Conservation (phyloP, 2,329 filamentous ascomycete genomes). For the Xylaria sp. region DNA sequence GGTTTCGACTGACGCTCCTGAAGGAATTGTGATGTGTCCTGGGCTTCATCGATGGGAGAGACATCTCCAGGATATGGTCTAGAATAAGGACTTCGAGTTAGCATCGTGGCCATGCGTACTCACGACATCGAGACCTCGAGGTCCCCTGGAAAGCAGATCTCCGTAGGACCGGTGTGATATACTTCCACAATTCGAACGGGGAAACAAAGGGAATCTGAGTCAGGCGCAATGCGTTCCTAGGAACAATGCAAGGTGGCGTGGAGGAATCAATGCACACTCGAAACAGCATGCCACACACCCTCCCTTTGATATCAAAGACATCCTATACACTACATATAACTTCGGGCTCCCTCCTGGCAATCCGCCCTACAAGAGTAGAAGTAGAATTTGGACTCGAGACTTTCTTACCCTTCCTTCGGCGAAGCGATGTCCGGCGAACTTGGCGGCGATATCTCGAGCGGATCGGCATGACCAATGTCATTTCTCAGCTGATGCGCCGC, state of each 20-base stretch:
- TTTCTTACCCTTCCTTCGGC: slow-evolving; percentile 56
- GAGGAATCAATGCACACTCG: slow-evolving; percentile 8
- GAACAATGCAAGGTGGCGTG: slow-evolving; percentile 3
- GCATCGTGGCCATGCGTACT: slow-evolving; percentile 30
- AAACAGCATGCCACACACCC: not conserved
- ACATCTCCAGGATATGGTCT: slow-evolving; percentile 55
- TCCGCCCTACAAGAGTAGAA: slow-evolving; percentile 11
- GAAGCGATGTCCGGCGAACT: slow-evolving; percentile 64
- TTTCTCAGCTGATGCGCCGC: slow-evolving; percentile 47
- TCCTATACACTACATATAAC: not conserved
- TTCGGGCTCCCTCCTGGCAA: not conserved
- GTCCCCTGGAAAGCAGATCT: not conserved
- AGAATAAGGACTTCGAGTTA: slow-evolving; percentile 43
- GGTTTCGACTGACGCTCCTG: slow-evolving; percentile 42
- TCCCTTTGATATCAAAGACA: slow-evolving; percentile 4
- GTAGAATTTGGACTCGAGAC: not conserved
- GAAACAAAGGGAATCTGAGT: slow-evolving; percentile 1
- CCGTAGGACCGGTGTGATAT: not conserved
- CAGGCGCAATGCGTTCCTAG: not conserved
- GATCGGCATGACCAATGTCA: slow-evolving; percentile 40
- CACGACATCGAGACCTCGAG: not conserved
- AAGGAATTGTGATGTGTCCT: slow-evolving; percentile 51
- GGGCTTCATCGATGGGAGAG: slow-evolving; percentile 64
- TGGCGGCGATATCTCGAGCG: slow-evolving; percentile 63
- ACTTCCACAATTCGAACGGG: not conserved